phyloP scores from a whole-genome alignment of 2,329 filamentous ascomycete genomes.

The Colletotrichum sp. region DNA sequence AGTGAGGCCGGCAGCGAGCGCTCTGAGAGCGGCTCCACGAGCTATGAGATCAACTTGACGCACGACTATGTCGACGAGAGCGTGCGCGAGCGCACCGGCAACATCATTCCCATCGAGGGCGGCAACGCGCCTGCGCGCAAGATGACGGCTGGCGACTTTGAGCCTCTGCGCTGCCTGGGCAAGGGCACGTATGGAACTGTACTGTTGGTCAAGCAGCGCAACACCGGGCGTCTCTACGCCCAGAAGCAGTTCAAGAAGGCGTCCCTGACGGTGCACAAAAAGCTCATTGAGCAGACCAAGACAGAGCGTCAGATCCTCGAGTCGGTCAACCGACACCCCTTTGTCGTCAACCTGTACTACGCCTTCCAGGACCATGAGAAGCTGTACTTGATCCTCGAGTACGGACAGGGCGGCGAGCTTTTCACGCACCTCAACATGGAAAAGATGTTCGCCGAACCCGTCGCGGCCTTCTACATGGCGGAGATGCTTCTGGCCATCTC shows the following conservation, averaged over 20 bases:
- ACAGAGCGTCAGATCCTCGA: slow-evolving; percentile 95
- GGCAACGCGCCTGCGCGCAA: slow-evolving; percentile 69
- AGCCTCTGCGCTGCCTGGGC: slow-evolving; percentile 87
- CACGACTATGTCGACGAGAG: slow-evolving; percentile 82
- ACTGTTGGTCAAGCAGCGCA: slow-evolving; percentile 85
- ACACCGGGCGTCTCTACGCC: slow-evolving; percentile 88
- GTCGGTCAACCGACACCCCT: slow-evolving; percentile 94
- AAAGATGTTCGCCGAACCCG: slow-evolving; percentile 91
- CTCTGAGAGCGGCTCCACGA: slow-evolving; percentile 72
- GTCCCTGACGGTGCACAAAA: slow-evolving; percentile 92
- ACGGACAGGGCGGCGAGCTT: slow-evolving; percentile 94
- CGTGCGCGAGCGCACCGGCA: slow-evolving; percentile 49
- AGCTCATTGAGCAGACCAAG: slow-evolving; percentile 95
- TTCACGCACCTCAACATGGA: slow-evolving; percentile 95
- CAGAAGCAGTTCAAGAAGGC: slow-evolving; percentile 99
- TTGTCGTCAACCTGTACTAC: slow-evolving; percentile 97
- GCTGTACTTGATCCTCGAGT: slow-evolving; percentile 95
- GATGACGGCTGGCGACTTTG: slow-evolving; percentile 91
- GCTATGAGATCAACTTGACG: slow-evolving; percentile 85
- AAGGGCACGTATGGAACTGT: slow-evolving; percentile 98
- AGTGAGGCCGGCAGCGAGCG: slow-evolving; percentile 60
- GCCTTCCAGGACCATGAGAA: slow-evolving; percentile 98
- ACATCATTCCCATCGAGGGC: slow-evolving; percentile 56
- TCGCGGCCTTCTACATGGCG: slow-evolving; percentile 96
- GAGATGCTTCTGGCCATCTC: slow-evolving; percentile 95